Evolutionary conservation across 257 asterid species (phyloP).

Genomic region (Solanum pennellii): DNA sequence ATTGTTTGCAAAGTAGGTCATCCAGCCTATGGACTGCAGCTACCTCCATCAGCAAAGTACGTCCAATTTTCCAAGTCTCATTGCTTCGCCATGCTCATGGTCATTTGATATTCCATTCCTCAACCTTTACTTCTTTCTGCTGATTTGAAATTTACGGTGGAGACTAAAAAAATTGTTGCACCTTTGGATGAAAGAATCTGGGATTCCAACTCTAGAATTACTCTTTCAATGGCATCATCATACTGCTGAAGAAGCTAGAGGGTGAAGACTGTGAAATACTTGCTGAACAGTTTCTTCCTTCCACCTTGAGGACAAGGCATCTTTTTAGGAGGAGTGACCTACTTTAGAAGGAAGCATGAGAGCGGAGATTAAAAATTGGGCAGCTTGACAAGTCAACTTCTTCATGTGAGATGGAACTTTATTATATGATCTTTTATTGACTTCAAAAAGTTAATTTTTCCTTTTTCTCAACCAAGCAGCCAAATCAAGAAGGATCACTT

Average conservation of each 20-base stretch:
- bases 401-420: background rate
- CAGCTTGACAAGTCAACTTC: background rate
- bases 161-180: background rate
- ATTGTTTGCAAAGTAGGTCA: background rate
- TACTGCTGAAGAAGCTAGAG: background rate
- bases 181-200: background rate
- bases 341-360: background rate
- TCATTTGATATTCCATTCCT: background rate
- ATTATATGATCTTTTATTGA: no score
- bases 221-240: background rate
- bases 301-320: background rate
- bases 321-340: background rate
- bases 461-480: background rate
- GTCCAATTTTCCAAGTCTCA: background rate
- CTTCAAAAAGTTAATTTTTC: no score
- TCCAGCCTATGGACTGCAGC: background rate
- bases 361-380: background rate
- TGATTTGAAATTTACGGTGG: background rate
- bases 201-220: background rate
- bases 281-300: background rate
- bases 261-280: background rate
- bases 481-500: background rate
- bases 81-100: background rate
- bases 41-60: background rate
- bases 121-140: background rate